Conservation (phyloP, 371 early-diverging fungal genomes). For the Paraphysoderma sedebokerense region DNA sequence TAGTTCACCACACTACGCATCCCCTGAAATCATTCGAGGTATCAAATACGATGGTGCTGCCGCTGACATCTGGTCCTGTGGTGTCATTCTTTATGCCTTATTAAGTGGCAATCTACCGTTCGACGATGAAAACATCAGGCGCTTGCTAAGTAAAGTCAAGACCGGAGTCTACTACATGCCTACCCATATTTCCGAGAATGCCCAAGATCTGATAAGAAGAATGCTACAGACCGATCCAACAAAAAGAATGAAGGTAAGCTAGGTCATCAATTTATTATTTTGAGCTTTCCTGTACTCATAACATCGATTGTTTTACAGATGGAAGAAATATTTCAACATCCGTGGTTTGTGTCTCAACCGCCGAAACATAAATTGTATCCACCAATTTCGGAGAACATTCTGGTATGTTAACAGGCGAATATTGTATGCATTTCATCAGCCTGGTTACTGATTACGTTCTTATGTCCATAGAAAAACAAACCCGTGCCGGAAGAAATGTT, state of each 20-base stretch:
- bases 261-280: not conserved
- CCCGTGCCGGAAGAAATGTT: slow-evolving; percentile 10
- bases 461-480: slow-evolving; percentile 2
- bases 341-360: slow-evolving; percentile 29
- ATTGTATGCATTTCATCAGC: too few species aligned
- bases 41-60: slow-evolving; percentile 66
- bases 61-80: slow-evolving; percentile 85
- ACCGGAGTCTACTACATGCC: slow-evolving; percentile 26
- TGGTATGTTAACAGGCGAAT: too few species aligned
- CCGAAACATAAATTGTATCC: slow-evolving; percentile 10
- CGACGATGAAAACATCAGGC: slow-evolving; percentile 77
- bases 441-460: too few species aligned
- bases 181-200: slow-evolving; percentile 33
- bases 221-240: slow-evolving; percentile 30
- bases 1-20: slow-evolving; percentile 78
- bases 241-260: slow-evolving; percentile 20
- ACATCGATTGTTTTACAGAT: too few species aligned
- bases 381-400: not conserved
- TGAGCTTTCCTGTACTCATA: not conserved
- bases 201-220: slow-evolving; percentile 36
- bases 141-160: slow-evolving; percentile 46
- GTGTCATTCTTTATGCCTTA: slow-evolving; percentile 78
- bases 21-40: slow-evolving; percentile 69
- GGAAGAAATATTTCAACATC: slow-evolving; percentile 32
- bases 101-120: slow-evolving; percentile 80